Conservation (phyloP, 805 yeast species). For the Hanseniaspora clermontiae region DNA sequence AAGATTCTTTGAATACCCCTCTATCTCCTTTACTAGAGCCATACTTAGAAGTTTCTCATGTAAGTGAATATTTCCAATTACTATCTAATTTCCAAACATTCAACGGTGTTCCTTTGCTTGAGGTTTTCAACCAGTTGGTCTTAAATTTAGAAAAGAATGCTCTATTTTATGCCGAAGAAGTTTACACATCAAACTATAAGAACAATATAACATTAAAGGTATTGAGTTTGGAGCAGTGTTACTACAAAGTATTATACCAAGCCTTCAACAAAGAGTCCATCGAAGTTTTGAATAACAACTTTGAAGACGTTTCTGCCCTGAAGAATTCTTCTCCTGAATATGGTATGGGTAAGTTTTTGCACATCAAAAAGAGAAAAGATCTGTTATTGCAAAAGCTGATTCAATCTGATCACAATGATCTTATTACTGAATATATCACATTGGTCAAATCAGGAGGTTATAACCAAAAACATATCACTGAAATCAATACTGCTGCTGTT, state of each 20-base stretch:
- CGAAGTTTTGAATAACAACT: slow-evolving; percentile 46
- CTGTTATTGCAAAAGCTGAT: background rate
- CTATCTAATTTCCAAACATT: slow-evolving; percentile 26
- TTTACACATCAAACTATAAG: slow-evolving; percentile 7
- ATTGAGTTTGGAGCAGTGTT: slow-evolving; percentile 54
- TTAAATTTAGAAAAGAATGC: slow-evolving; percentile 10
- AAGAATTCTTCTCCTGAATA: slow-evolving; percentile 63
- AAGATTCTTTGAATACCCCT: slow-evolving; percentile 22
- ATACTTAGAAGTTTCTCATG: slow-evolving; percentile 51
- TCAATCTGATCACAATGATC: slow-evolving; percentile 31
- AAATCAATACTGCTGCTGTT: slow-evolving; percentile 24
- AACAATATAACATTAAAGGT: slow-evolving; percentile 28
- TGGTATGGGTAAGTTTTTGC: slow-evolving; percentile 69
- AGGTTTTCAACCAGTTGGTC: slow-evolving; percentile 10
- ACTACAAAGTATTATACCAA: slow-evolving; percentile 61
- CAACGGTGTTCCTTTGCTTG: slow-evolving; percentile 4
- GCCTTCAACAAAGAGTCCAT: slow-evolving; percentile 41
- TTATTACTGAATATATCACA: slow-evolving; percentile 59
- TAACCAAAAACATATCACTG: slow-evolving; percentile 19
- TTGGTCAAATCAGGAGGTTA: slow-evolving; percentile 24
- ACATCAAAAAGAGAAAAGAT: slow-evolving; percentile 38
- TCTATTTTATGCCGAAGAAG: slow-evolving; percentile 9
- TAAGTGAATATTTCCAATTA: slow-evolving; percentile 51
- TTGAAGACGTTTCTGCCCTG: slow-evolving; percentile 30
- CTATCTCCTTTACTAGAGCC: slow-evolving; percentile 42